These are phyloP conservation scores for Pseudofabraea citricarpa DNA, from an alignment of 2,329 filamentous ascomycete species.

Conservation along the genomic window DNA sequence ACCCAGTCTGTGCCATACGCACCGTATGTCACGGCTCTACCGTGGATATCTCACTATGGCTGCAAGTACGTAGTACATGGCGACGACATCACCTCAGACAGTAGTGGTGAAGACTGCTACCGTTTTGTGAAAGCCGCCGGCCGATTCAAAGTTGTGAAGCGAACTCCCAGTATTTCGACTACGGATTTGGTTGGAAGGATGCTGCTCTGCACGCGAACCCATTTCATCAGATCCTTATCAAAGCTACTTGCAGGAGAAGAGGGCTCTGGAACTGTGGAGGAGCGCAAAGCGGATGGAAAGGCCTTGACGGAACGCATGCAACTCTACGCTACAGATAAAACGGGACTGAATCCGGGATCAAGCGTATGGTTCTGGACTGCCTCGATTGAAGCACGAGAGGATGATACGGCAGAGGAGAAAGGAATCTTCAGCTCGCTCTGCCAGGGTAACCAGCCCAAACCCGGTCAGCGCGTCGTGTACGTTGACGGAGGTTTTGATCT, in stretches of 20 bases:
- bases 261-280: constrained; percentile 63
- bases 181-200: constrained; percentile 98
- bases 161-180: constrained; percentile 93
- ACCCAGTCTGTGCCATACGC: constrained; percentile 78
- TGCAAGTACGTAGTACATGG: constrained; percentile 95
- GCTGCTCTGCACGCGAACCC: constrained; percentile 89
- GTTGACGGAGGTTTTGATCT: constrained; percentile 96
- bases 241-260: constrained; percentile 65
- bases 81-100: constrained; percentile 95
- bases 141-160: constrained; percentile 93
- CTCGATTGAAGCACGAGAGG: constrained; percentile 31
- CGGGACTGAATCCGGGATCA: constrained; percentile 70
- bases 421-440: constrained; percentile 66
- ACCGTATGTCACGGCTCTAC: constrained; percentile 89
- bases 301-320: constrained; percentile 74
- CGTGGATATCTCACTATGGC: constrained; percentile 93
- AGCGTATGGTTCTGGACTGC: constrained; percentile 82
- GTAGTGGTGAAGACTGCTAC: constrained; percentile 92
- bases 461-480: constrained; percentile 83
- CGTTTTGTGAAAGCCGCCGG: constrained; percentile 92
- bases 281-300: constrained; percentile 56
- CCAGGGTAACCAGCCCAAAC: constrained; percentile 62
- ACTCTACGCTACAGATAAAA: constrained; percentile 85
- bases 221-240: constrained; percentile 82
- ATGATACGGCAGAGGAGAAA: constrained; percentile 47